A percentile compares a stretch with the other conserved stretches of the same genome.
Conservation (phyloP, 2,329 filamentous ascomycete species). For the Ophiosphaerella herpotricha region DNA sequence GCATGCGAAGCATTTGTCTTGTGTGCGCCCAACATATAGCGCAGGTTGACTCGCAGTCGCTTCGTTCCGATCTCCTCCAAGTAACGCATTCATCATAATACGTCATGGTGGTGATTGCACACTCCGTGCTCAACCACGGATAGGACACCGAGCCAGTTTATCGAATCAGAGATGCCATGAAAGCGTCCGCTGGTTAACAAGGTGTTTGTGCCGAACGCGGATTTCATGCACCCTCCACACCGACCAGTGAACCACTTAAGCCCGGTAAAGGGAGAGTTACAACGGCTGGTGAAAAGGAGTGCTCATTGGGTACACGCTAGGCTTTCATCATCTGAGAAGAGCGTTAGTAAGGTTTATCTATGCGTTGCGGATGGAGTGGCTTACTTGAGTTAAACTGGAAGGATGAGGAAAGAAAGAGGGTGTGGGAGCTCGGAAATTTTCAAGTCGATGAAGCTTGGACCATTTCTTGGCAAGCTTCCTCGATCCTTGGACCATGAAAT, state of each 20-base stretch:
- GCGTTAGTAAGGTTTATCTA: conserved; percentile 26
- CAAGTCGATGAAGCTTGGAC: conserved; percentile 36
- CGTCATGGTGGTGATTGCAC: not conserved
- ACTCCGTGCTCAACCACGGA: conserved; percentile 2
- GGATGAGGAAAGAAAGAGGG: conserved; percentile 69
- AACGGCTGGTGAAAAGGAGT: conserved; percentile 67
- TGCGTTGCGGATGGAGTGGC: conserved; percentile 47
- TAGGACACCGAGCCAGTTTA: conserved; percentile 60
- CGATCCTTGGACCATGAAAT: conserved; percentile 11
- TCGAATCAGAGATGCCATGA: conserved; percentile 91
- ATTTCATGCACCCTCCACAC: conserved; percentile 81
- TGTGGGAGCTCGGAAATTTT: conserved; percentile 34
- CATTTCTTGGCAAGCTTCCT: conserved; percentile 24
- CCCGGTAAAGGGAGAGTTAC: conserved; percentile 85
- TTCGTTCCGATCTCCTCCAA: not conserved
- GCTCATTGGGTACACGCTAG: conserved; percentile 93
- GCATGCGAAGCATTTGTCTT: not conserved
- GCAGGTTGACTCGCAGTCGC: not conserved
- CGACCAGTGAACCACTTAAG: conserved; percentile 81
- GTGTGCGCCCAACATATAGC: not conserved
- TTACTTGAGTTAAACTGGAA: conserved; percentile 99
- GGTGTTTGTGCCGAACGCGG: conserved; percentile 98
- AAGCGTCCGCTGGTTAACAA: conserved; percentile 98
- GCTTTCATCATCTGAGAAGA: conserved; percentile 94
- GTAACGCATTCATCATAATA: not conserved